These are phyloP conservation scores for Penicillium atrosanguineum DNA, from an alignment of 495 filamentous ascomycete species.

Conservation along the genomic window DNA sequence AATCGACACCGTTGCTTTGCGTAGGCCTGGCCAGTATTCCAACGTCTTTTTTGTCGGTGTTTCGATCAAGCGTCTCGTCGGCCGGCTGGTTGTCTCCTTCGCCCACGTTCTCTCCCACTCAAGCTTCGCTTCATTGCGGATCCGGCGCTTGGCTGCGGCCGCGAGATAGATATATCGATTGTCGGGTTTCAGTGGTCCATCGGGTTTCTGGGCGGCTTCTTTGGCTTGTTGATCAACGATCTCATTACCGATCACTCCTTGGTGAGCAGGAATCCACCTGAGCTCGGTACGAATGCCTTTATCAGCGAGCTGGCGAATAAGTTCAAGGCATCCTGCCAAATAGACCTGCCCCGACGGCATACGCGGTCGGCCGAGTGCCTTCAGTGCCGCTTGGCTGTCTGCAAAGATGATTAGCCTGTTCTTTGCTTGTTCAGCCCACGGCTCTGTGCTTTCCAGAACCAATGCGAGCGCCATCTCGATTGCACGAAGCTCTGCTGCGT, in stretches of 20 bases:
- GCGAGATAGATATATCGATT: constrained; percentile 7
- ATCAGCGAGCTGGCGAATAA: too few relatives aligned
- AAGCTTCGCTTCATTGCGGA: constrained; percentile 3
- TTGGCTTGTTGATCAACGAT: constrained; percentile 4
- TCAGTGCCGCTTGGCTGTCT: constrained; percentile 3
- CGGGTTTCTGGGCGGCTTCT: constrained; percentile 1
- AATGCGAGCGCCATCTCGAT: neutral
- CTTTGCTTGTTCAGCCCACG: neutral
- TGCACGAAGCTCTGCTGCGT: constrained; percentile 2
- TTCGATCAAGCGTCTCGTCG: constrained; percentile 11
- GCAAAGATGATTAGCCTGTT: neutral
- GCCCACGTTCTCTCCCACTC: constrained; percentile 7
- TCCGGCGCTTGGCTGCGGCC: constrained; percentile 4
- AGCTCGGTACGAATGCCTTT: neutral
- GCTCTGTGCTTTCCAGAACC: neutral
- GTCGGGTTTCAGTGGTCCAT: neutral
- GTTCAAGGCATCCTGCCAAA: too few relatives aligned
- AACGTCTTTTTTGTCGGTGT: neutral
- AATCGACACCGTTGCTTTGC: constrained; percentile 21
- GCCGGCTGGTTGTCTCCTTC: neutral
- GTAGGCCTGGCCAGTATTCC: constrained; percentile 8
- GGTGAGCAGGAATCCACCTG: constrained; percentile 4
- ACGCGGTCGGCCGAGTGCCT: constrained; percentile 1
- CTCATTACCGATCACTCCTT: constrained; percentile 3
- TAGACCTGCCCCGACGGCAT: constrained; percentile 1